Evolutionary conservation across 345 rosid species (phyloP).

Genomic region (Murraya paniculata): DNA sequence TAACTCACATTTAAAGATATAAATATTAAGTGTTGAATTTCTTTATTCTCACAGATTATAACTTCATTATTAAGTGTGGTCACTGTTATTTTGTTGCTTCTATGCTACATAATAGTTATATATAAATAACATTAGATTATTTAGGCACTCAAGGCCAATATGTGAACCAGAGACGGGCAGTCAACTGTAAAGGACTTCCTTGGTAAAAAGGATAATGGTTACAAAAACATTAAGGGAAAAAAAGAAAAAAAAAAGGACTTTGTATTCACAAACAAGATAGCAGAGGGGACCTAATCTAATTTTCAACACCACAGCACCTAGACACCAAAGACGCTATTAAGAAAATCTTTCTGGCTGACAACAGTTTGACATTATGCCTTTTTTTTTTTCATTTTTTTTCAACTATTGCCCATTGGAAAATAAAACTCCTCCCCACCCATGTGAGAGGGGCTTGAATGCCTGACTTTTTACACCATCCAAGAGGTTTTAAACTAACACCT

Average conservation of each 20-base stretch:
- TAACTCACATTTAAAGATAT: neutral
- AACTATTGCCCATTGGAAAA: neutral
- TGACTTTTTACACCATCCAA: no score
- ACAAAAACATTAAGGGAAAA: neutral
- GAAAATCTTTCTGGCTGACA: neutral
- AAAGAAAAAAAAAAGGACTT: no score
- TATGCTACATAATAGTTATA: neutral
- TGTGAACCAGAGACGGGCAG: neutral
- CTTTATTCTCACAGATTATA: neutral
- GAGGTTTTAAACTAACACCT: neutral
- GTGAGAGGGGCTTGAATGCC: neutral
- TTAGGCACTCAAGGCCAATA: neutral
- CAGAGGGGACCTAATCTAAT: neutral
- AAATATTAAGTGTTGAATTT: neutral
- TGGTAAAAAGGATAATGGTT: neutral
- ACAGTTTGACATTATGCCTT: neutral
- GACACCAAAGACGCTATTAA: neutral
- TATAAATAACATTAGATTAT: neutral
- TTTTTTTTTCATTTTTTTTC: no score
- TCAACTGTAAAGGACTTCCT: neutral
- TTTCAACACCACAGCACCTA: constrained; percentile 3
- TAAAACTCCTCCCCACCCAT: neutral
- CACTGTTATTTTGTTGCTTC: neutral
- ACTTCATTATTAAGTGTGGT: neutral
- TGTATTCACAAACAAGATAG: neutral